These are phyloP conservation scores for Moniliophthora roreri DNA, from an alignment of 1,284 basidiomycete genomes.

Conservation along the genomic window DNA sequence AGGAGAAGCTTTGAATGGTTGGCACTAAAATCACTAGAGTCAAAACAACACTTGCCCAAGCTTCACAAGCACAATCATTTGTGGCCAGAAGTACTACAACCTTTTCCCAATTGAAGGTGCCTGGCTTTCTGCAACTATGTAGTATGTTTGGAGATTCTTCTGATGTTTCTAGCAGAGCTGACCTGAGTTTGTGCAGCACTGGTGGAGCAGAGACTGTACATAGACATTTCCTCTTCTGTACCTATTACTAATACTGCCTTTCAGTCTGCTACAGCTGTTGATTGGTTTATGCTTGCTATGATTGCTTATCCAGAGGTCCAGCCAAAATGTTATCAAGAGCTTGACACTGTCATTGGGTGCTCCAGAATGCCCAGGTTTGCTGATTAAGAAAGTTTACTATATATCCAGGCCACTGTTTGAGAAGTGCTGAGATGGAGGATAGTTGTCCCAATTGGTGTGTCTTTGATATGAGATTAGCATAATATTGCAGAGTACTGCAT, in stretches of 20 bases:
- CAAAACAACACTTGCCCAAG: neutral
- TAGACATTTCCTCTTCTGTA: neutral
- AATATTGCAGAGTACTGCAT: neutral
- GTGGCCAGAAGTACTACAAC: neutral
- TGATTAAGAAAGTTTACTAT: slow-evolving; percentile 27
- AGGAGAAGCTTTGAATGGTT: too few relatives aligned
- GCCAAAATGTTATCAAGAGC: slow-evolving; percentile 25
- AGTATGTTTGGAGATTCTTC: slow-evolving; percentile 1
- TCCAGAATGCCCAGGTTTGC: slow-evolving; percentile 27
- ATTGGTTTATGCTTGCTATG: slow-evolving; percentile 22
- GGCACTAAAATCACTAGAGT: neutral
- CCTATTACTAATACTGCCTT: neutral
- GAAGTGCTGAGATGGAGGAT: slow-evolving; percentile 20
- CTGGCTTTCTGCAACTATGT: slow-evolving; percentile 10
- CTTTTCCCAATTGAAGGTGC: slow-evolving; percentile 1
- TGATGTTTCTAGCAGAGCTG: neutral
- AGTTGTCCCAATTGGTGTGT: slow-evolving; percentile 14
- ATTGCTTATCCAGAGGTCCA: slow-evolving; percentile 27
- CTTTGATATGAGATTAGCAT: neutral
- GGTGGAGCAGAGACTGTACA: slow-evolving; percentile 14
- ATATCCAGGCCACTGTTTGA: slow-evolving; percentile 21
- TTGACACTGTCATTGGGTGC: slow-evolving; percentile 27
- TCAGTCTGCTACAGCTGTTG: slow-evolving; percentile 15
- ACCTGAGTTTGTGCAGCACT: neutral
- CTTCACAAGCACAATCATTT: neutral